Conservation (phyloP, 2,329 filamentous ascomycete genomes). For the Trichoderma semiorbis region DNA sequence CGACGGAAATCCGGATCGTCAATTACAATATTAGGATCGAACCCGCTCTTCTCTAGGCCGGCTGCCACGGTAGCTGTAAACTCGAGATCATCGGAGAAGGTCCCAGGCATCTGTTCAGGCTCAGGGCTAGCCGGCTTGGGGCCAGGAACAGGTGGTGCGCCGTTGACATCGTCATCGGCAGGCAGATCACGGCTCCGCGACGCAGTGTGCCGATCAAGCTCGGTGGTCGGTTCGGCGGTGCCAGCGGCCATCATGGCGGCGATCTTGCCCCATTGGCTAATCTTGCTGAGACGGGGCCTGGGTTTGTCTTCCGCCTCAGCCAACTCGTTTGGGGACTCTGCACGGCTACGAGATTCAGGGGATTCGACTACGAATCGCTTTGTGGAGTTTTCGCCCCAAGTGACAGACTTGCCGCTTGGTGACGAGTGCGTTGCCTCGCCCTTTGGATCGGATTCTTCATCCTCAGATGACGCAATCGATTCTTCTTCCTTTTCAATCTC, state of each 20-base stretch:
- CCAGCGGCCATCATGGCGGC: constrained; percentile 48
- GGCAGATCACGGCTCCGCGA: constrained; percentile 16
- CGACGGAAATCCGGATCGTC: constrained; percentile 61
- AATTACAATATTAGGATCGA: constrained; percentile 67
- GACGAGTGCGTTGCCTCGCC: constrained; percentile 40
- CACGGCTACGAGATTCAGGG: constrained; percentile 43
- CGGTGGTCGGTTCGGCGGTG: constrained; percentile 34
- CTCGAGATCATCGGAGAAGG: constrained; percentile 64
- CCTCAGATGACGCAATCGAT: constrained; percentile 26
- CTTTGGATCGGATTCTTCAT: constrained; percentile 38
- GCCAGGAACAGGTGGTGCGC: constrained; percentile 50
- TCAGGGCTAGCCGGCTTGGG: constrained; percentile 53
- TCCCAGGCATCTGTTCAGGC: constrained; percentile 56
- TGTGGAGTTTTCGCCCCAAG: constrained; percentile 62
- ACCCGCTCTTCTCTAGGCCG: constrained; percentile 65
- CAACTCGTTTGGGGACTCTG: constrained; percentile 26
- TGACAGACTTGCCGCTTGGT: constrained; percentile 54
- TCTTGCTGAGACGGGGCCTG: constrained; percentile 37
- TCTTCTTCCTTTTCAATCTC: constrained; percentile 19
- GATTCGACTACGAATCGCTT: constrained; percentile 62
- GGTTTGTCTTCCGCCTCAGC: constrained; percentile 31
- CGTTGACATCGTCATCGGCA: constrained; percentile 26
- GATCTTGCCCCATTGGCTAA: constrained; percentile 51
- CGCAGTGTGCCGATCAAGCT: constrained; percentile 27
- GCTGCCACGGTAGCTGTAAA: constrained; percentile 69